Conservation (phyloP, 1,284 basidiomycete species). For the Ganoderma resinaceum region DNA sequence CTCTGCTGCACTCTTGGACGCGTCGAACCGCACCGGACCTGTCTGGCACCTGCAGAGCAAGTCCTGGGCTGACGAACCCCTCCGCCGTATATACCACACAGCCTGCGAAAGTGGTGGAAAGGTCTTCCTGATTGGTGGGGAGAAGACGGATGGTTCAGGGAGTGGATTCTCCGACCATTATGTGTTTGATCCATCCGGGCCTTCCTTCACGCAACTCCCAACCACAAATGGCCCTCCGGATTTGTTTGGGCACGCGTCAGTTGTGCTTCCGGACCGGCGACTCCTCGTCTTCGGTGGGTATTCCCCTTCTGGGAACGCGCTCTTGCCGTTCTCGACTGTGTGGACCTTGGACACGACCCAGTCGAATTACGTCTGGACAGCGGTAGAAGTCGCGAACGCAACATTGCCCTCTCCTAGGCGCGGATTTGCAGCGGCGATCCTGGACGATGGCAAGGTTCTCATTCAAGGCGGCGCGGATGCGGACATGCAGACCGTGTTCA, state of each 20-base stretch:
- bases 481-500: constrained; percentile 57
- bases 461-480: constrained; percentile 83
- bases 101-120: constrained; percentile 54
- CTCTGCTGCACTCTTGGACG: constrained; percentile 66
- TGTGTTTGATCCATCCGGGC: constrained; percentile 59
- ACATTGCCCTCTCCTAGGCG: constrained; percentile 67
- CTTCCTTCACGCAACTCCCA: constrained; percentile 64
- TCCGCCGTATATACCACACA: constrained; percentile 77
- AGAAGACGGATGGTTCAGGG: constrained; percentile 78
- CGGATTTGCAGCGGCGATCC: constrained; percentile 67
- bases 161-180: constrained; percentile 69
- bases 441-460: constrained; percentile 63
- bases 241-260: constrained; percentile 74
- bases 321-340: constrained; percentile 65
- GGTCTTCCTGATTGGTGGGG: constrained; percentile 78
- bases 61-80: constrained; percentile 72
- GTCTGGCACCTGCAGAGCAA: constrained; percentile 55
- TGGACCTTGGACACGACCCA: constrained; percentile 71
- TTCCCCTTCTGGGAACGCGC: constrained; percentile 51
- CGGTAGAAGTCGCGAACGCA: constrained; percentile 46
- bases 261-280: constrained; percentile 70
- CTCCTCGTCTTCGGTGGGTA: constrained; percentile 83
- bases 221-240: constrained; percentile 64
- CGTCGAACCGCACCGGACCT: constrained; percentile 46
- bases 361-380: constrained; percentile 57